These are phyloP conservation scores for Pseudogymnoascus verrucosus DNA, from an alignment of 2,329 filamentous ascomycete genomes.

Conservation along the genomic window DNA sequence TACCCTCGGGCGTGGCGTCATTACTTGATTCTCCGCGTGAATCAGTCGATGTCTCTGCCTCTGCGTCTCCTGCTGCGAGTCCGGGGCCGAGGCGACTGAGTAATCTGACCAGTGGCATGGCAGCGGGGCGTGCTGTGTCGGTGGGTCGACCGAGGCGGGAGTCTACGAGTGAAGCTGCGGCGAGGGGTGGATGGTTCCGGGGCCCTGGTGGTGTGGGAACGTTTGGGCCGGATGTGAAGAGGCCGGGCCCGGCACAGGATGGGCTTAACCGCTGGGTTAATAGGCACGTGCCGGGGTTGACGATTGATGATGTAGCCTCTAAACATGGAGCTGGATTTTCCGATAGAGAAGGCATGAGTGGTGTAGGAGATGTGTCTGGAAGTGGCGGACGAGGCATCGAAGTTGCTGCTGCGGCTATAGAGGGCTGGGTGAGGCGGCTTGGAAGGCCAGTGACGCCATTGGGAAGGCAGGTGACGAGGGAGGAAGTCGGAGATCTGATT, in stretches of 20 bases:
- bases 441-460: conserved; percentile 40
- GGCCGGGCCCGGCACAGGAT: conserved; percentile 76
- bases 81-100: conserved; percentile 20
- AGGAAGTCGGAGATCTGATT: conserved; percentile 56
- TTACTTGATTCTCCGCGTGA: conserved; percentile 23
- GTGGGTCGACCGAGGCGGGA: conserved; percentile 19
- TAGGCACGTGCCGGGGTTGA: conserved; percentile 17
- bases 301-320: conserved; percentile 17
- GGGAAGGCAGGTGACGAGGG: conserved; percentile 33
- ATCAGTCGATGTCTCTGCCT: conserved; percentile 43
- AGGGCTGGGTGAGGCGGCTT: conserved; percentile 83
- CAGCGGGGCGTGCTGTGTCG: conserved; percentile 12
- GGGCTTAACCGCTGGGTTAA: conserved; percentile 65
- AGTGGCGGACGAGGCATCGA: conserved; percentile 31
- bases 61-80: not conserved
- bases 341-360: conserved; percentile 26
- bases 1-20: not conserved
- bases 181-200: conserved; percentile 56
- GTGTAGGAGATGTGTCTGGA: conserved; percentile 39
- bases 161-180: conserved; percentile 30
- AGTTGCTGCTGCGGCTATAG: conserved; percentile 77
- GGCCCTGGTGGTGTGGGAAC: conserved; percentile 86
- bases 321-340: conserved; percentile 26
- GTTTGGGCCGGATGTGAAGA: conserved; percentile 60
- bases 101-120: conserved; percentile 30